Evolutionary conservation across 805 yeast species (phyloP), one percentile per base, ranked within the genome.

Genomic region (Tetrapisispora fleetii): DNA sequence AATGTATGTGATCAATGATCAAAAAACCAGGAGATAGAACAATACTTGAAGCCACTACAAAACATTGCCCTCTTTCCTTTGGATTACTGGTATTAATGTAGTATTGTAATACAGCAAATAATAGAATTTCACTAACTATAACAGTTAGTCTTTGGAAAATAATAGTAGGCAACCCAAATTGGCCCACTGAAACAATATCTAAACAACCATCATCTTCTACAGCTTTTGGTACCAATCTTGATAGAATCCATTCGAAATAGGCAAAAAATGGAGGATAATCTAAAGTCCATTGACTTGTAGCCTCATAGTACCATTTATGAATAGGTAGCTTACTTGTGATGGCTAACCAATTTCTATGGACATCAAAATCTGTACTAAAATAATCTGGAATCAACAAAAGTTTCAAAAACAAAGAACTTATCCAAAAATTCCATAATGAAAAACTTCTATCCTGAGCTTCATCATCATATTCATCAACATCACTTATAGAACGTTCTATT

Each of bases 181-280:
- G 54, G 10, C 95, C 95, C 37, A 71, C 73, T 36, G 70, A 76
- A 0, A 79, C 80, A 40, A 90, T 74, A 45, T 77, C 83, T 40
- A 90, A 70, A 59, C 95, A 83, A 0, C 96, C 96, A 64, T 90
- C 96, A 0, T 71, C 63, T 6, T 64, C 68, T 1, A 85, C 95
- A 0, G 60, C 28, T 1, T 56, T 45, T 0, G 96, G 95, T 1
- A 85, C 91, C 48, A 85, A 73, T 46, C 74, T 81, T 0, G 95
- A 74, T 43, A 93, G 63, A 2, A 74, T 19, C 85, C 89, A 88
- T 65, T 93, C 99, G 57, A 93, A 91, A 66, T 88, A 90, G 0
- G 99, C 99, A 67, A 93, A 93, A 58, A 89, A 86, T 0, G 99
- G 99, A 11, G 99, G 99, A 67, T 91, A 93, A 65, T 93, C 99